Evolutionary conservation across 1,284 basidiomycete species (phyloP).

Genomic region (Boletellus sp.): DNA sequence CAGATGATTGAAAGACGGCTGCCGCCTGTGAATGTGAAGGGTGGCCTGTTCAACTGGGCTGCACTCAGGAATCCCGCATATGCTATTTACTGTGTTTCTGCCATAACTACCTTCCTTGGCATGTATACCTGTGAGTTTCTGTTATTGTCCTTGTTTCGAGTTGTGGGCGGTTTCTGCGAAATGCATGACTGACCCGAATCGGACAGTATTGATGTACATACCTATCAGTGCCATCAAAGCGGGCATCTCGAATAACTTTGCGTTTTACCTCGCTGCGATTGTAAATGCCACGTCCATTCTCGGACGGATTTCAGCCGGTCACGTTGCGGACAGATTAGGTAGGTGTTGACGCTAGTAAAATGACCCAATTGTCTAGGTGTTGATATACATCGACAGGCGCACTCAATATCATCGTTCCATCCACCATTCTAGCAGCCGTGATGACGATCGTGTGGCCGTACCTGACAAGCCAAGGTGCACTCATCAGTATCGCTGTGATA

Average conservation of each 20-base stretch:
- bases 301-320: constrained; percentile 41
- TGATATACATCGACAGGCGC: constrained; percentile 26
- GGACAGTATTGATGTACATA: constrained; percentile 48
- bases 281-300: constrained; percentile 45
- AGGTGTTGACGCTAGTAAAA: constrained; percentile 19
- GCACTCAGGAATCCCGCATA: constrained; percentile 42
- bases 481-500: constrained; percentile 38
- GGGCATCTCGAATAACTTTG: constrained; percentile 36
- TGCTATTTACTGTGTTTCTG: constrained; percentile 39
- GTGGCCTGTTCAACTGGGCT: constrained; percentile 41
- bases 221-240: constrained; percentile 37
- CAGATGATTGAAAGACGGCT: constrained; percentile 35
- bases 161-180: background rate
- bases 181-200: constrained; percentile 6
- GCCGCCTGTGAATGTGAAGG: constrained; percentile 37
- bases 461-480: constrained; percentile 27
- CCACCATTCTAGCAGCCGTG: constrained; percentile 36
- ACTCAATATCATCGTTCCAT: constrained; percentile 44
- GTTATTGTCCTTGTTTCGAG: background rate
- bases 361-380: background rate
- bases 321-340: constrained; percentile 38
- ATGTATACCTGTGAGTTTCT: constrained; percentile 50
- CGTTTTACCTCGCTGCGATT: constrained; percentile 47
- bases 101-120: constrained; percentile 51
- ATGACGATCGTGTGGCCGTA: constrained; percentile 48